Conservation (phyloP, 140 eudicot species). For the Flaveria floridana region DNA sequence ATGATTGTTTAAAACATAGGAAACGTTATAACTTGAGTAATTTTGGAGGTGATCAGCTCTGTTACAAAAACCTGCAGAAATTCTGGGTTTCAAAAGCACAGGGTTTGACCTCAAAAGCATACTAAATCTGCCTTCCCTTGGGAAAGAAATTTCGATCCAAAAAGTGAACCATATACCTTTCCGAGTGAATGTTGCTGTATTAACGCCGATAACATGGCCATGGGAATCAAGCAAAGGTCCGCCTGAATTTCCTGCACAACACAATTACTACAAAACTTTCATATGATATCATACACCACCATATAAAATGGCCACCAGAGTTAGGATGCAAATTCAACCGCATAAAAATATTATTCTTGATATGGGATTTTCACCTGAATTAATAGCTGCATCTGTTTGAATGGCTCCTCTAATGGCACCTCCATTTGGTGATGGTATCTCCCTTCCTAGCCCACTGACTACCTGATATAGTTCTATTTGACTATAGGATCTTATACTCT, state of each 20-base stretch:
- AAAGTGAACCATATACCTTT: constrained; percentile 46
- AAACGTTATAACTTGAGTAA: too few relatives aligned
- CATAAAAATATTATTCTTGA: too few relatives aligned
- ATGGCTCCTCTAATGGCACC: constrained; percentile 88
- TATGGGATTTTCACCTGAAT: constrained; percentile 52
- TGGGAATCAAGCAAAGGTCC: constrained; percentile 87
- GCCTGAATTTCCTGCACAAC: constrained; percentile 80
- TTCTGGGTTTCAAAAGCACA: too few relatives aligned
- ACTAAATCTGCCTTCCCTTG: too few relatives aligned
- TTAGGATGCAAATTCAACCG: background rate
- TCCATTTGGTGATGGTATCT: constrained; percentile 93
- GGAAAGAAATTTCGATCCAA: too few relatives aligned
- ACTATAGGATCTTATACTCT: background rate
- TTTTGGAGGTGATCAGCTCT: too few relatives aligned
- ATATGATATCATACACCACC: background rate
- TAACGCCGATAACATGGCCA: constrained; percentile 92
- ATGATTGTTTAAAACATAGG: too few relatives aligned
- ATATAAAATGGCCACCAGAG: background rate
- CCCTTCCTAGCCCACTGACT: constrained; percentile 93
- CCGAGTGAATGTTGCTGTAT: constrained; percentile 92
- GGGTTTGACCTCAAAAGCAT: too few relatives aligned
- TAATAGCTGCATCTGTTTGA: constrained; percentile 99
- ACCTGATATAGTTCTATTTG: constrained; percentile 49
- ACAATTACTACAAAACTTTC: constrained; percentile 6
- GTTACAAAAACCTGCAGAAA: too few relatives aligned